Conservation (phyloP, 345 rosid genomes). For the Gossypium rotundifolium region DNA sequence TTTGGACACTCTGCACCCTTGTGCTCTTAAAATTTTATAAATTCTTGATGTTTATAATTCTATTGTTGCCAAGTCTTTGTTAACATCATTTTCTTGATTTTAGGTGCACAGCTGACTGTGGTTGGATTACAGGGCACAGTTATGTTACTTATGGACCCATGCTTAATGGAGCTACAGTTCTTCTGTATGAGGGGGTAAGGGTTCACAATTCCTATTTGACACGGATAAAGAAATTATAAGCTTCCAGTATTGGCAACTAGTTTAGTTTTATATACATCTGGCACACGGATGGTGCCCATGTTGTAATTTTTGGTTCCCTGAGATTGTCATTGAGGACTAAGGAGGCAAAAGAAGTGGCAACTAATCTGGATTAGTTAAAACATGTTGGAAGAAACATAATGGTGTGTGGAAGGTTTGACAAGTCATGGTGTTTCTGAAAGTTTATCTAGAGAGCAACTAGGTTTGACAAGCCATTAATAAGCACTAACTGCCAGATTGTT, state of each 20-base stretch:
- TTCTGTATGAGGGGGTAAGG: slow-evolving; percentile 94
- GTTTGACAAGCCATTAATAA: not conserved
- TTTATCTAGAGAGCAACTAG: not conserved
- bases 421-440: not conserved
- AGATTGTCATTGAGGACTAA: not conserved
- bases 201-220: not conserved
- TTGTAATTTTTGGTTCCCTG: not conserved
- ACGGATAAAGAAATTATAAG: not conserved
- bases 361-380: not conserved
- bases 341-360: not conserved
- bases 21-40: slow-evolving; percentile 12
- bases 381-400: not conserved
- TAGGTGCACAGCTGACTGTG: slow-evolving; percentile 99
- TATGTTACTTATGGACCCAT: slow-evolving; percentile 96
- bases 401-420: not conserved
- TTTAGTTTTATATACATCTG: not conserved
- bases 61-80: not conserved
- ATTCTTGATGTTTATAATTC: slow-evolving; percentile 1
- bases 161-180: slow-evolving; percentile 85
- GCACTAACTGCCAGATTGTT: not conserved
- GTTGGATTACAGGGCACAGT: slow-evolving; percentile 99
- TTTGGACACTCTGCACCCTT: slow-evolving; percentile 11
- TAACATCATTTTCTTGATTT: not conserved
- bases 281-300: not conserved
- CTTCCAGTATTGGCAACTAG: not conserved